Conservation (phyloP, 768 basidiomycete species). For the Termitomyces sp. region DNA sequence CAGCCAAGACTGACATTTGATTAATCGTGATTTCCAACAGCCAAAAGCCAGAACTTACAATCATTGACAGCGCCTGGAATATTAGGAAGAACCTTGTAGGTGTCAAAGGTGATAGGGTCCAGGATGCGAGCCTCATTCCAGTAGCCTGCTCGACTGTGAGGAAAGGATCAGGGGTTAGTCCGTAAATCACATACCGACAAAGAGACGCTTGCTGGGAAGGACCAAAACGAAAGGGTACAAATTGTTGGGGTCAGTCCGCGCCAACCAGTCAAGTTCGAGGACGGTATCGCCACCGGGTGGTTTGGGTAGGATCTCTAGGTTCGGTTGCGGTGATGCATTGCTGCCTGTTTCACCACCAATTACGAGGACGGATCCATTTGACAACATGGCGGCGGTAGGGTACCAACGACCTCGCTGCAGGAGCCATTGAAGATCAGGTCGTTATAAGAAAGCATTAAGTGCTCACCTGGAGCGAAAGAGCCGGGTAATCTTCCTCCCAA, state of each 20-base stretch:
- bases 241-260: slow-evolving; percentile 73
- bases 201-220: slow-evolving; percentile 63
- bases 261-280: slow-evolving; percentile 58
- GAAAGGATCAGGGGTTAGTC: neutral
- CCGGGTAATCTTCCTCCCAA: slow-evolving; percentile 67
- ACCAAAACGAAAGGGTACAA: slow-evolving; percentile 74
- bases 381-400: slow-evolving; percentile 57
- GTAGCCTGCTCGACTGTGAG: slow-evolving; percentile 39
- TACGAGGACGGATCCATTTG: slow-evolving; percentile 71
- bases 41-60: slow-evolving; percentile 26
- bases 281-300: slow-evolving; percentile 58
- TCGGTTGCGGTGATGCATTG: slow-evolving; percentile 61
- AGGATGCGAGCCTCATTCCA: slow-evolving; percentile 80
- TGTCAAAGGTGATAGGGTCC: slow-evolving; percentile 59
- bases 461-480: slow-evolving; percentile 55
- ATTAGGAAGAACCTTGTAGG: slow-evolving; percentile 56
- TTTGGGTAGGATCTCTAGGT: slow-evolving; percentile 65
- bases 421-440: neutral
- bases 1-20: slow-evolving; percentile 42
- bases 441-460: neutral
- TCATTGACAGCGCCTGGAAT: slow-evolving; percentile 71
- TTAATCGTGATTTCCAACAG: neutral
- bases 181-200: slow-evolving; percentile 47
- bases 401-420: slow-evolving; percentile 64
- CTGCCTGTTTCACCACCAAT: slow-evolving; percentile 73